phyloP scores from a whole-genome alignment of 805 yeast genomes.

The Myxozyma kluyveri region DNA sequence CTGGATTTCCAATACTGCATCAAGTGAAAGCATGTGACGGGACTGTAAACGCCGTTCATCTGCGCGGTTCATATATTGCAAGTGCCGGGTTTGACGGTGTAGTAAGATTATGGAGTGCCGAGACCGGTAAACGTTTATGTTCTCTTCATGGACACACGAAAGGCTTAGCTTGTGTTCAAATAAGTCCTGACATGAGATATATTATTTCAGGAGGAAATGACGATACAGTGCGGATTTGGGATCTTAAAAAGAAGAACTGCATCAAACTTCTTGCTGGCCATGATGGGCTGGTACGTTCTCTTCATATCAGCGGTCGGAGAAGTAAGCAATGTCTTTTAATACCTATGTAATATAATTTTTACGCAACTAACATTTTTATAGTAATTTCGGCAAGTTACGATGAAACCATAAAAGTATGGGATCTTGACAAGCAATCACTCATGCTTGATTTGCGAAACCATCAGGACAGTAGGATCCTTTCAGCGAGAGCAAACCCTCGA shows the following conservation, averaged over 20 bases:
- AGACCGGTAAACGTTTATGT: constrained; percentile 62
- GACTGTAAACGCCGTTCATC: constrained; percentile 40
- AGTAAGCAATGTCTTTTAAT: constrained; percentile 7
- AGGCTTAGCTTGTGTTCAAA: constrained; percentile 81
- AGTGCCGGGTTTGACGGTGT: constrained; percentile 65
- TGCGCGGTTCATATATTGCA: constrained; percentile 33
- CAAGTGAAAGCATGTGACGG: constrained; percentile 36
- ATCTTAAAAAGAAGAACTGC: not conserved
- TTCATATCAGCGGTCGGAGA: constrained; percentile 32
- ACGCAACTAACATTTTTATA: not conserved
- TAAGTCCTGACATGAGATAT: constrained; percentile 65
- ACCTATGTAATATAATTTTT: not conserved
- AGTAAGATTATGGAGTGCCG: constrained; percentile 77
- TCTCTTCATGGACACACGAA: constrained; percentile 75
- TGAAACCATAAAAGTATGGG: constrained; percentile 40
- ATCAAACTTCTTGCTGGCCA: constrained; percentile 42
- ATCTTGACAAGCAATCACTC: constrained; percentile 33
- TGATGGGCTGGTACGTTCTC: constrained; percentile 72
- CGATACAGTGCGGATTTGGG: constrained; percentile 80
- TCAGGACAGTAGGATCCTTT: constrained; percentile 40
- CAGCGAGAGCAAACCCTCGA: constrained; percentile 35
- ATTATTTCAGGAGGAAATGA: constrained; percentile 86
- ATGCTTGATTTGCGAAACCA: constrained; percentile 33
- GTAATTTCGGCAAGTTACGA: constrained; percentile 42
- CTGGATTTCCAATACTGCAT: constrained; percentile 20